Conservation (phyloP, 1,284 basidiomycete genomes). For the Heterobasidion occidentale region DNA sequence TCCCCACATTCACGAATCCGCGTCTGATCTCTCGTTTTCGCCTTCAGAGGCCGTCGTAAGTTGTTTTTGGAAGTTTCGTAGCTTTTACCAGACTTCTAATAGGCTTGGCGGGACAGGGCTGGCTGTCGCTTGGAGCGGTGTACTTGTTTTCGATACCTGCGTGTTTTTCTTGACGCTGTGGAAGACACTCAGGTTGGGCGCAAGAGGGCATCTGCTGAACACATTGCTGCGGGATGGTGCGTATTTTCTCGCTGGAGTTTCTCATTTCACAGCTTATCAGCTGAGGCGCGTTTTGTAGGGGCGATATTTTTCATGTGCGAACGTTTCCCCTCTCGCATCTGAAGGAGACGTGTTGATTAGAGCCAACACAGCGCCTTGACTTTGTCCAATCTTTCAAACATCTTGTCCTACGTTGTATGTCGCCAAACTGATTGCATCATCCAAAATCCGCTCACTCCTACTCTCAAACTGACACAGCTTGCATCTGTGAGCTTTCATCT, state of each 20-base stretch:
- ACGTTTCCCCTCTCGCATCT: neutral
- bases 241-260: neutral
- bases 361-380: slow-evolving; percentile 10
- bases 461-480: neutral
- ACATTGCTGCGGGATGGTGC: slow-evolving; percentile 10
- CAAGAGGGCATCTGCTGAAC: slow-evolving; percentile 2
- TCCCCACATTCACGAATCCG: neutral
- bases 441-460: neutral
- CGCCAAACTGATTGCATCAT: neutral
- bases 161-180: slow-evolving; percentile 8
- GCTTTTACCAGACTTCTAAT: neutral
- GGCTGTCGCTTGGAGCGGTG: slow-evolving; percentile 8
- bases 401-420: slow-evolving; percentile 16
- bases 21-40: neutral
- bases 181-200: slow-evolving; percentile 7
- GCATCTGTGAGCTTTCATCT: neutral
- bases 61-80: neutral
- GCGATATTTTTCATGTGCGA: slow-evolving; percentile 10
- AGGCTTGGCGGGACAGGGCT: neutral
- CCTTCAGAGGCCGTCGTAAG: neutral
- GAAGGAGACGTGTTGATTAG: neutral
- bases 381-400: slow-evolving; percentile 12
- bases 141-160: slow-evolving; percentile 7
- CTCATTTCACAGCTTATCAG: too few species aligned
- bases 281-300: neutral